Conservation (phyloP, 495 filamentous ascomycete species). For the Diplogelasinospora grovesii region DNA sequence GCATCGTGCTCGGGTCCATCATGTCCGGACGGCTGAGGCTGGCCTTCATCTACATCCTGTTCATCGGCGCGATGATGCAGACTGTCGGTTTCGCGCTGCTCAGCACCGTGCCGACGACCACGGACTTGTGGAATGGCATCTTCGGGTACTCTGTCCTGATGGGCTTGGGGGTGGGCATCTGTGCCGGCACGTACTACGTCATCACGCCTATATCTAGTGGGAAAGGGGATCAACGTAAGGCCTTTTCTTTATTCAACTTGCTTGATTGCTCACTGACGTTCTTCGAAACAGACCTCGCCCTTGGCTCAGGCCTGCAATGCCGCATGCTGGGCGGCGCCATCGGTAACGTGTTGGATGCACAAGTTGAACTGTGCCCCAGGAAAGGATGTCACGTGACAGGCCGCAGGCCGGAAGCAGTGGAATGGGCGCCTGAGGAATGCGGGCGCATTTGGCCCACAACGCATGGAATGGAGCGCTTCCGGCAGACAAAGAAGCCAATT, state of each 20-base stretch:
- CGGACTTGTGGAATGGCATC: constrained; percentile 1
- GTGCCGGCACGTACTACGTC: background rate
- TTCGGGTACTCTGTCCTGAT: constrained; percentile 4
- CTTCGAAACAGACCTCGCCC: background rate
- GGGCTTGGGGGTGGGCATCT: constrained; percentile 4
- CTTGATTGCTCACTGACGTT: background rate
- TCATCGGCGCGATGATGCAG: background rate
- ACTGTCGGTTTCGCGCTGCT: constrained; percentile 2
- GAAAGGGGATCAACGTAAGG: constrained; percentile 4
- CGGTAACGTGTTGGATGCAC: too few relatives aligned
- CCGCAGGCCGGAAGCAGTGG: too few relatives aligned
- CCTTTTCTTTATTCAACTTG: too few relatives aligned
- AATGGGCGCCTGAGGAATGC: too few relatives aligned
- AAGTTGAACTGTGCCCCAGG: too few relatives aligned
- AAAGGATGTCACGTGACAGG: too few relatives aligned
- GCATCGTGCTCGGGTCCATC: background rate
- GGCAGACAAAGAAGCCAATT: too few relatives aligned
- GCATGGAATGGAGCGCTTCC: too few relatives aligned
- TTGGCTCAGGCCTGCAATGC: constrained; percentile 2
- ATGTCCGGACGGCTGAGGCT: background rate
- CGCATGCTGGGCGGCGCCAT: constrained; percentile 4
- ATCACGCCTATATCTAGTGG: background rate
- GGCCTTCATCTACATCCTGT: constrained; percentile 3
- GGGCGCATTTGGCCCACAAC: too few relatives aligned
- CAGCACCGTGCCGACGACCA: background rate